These are phyloP conservation scores for Hermanozyma aechmeae DNA, from an alignment of 805 yeast species.

Conservation along the genomic window DNA sequence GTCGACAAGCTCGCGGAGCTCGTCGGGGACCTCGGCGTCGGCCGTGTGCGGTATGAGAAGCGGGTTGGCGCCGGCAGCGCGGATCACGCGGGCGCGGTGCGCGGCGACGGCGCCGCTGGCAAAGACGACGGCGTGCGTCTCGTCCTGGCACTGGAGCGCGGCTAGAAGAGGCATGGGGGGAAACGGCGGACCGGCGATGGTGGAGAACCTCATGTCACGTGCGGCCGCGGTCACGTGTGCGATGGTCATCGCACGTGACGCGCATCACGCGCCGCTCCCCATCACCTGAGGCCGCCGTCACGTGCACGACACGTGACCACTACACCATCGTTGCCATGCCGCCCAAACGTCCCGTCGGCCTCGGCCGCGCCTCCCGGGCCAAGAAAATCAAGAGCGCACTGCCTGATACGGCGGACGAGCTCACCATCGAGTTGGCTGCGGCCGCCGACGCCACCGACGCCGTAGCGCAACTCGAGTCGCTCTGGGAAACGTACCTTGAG, in stretches of 20 bases:
- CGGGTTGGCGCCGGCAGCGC: constrained; percentile 49
- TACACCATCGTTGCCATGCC: too few species aligned
- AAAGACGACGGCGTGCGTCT: constrained; percentile 52
- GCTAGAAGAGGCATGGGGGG: constrained; percentile 9
- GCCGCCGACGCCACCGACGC: constrained; percentile 72
- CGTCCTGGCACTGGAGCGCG: constrained; percentile 31
- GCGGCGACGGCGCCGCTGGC: constrained; percentile 31
- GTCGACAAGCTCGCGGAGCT: constrained; percentile 15
- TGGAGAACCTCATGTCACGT: too few species aligned
- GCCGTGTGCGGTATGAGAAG: constrained; percentile 31
- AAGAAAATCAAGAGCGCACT: constrained; percentile 14
- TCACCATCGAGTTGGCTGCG: constrained; percentile 57
- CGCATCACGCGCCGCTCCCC: too few species aligned
- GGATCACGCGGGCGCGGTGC: constrained; percentile 37
- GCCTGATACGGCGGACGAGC: constrained; percentile 9
- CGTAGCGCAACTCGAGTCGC: constrained; percentile 61
- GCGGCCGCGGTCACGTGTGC: too few species aligned
- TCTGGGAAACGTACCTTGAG: constrained; percentile 56
- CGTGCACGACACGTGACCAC: too few species aligned
- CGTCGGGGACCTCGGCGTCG: constrained; percentile 13
- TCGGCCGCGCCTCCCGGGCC: constrained; percentile 21
- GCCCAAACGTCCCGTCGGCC: constrained; percentile 29
- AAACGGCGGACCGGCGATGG: too few species aligned
- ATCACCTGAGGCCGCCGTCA: too few species aligned
- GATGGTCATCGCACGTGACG: too few species aligned